Conservation (phyloP, 2,329 filamentous ascomycete genomes). For the Xylariaceae sp. region DNA sequence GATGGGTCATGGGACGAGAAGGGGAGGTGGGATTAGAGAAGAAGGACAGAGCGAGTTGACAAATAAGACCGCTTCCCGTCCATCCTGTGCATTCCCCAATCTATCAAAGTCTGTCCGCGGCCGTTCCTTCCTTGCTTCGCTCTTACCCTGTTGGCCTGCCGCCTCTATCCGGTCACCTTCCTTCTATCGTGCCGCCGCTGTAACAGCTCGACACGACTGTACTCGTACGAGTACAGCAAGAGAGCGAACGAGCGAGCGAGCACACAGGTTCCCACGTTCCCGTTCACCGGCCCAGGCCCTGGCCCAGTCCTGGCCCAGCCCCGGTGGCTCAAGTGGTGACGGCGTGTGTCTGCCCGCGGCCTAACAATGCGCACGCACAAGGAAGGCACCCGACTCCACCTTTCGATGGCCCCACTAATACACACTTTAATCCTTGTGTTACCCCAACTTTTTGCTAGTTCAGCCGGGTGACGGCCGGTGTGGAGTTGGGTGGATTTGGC, state of each 20-base stretch:
- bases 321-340: too few species aligned
- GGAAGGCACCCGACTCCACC: not conserved
- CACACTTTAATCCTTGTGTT: not conserved
- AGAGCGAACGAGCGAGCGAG: not conserved
- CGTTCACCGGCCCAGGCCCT: not conserved
- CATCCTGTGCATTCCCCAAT: not conserved
- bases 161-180: not conserved
- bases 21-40: not conserved
- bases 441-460: constrained; percentile 12
- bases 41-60: constrained; percentile 3
- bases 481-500: constrained; percentile 14
- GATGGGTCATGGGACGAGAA: constrained; percentile 3
- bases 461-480: constrained; percentile 12
- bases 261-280: not conserved
- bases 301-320: too few species aligned
- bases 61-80: constrained; percentile 10
- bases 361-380: not conserved
- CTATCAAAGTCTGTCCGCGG: not conserved
- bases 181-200: not conserved
- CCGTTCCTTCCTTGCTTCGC: not conserved
- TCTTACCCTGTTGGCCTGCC: not conserved
- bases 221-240: not conserved
- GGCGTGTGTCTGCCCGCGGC: too few species aligned
- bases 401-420: not conserved
- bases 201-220: not conserved